These are phyloP conservation scores for Lactifluus pinguis DNA, from an alignment of 768 basidiomycete genomes.

Conservation along the genomic window DNA sequence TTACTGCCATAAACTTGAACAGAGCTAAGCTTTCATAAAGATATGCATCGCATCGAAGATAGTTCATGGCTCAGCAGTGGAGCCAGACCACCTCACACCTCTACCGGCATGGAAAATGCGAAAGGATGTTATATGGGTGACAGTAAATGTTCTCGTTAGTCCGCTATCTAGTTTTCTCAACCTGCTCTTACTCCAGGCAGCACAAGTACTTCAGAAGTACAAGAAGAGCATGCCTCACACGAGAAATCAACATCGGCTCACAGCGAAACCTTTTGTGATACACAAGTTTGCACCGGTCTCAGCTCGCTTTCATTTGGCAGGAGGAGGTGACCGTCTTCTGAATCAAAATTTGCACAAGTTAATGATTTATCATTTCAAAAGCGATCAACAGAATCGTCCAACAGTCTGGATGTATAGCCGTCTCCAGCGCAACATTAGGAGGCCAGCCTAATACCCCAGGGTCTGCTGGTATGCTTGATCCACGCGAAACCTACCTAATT, in stretches of 20 bases:
- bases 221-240: background rate
- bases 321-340: background rate
- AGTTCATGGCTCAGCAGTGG: conserved; percentile 2
- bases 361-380: background rate
- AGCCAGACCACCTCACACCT: background rate
- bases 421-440: conserved; percentile 14
- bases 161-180: background rate
- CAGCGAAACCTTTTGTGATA: background rate
- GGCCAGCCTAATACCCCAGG: conserved; percentile 2
- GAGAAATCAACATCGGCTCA: background rate
- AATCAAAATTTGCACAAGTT: background rate
- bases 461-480: background rate
- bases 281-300: background rate
- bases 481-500: background rate
- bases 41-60: background rate
- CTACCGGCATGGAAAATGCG: background rate
- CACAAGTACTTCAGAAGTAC: background rate
- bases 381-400: conserved; percentile 12
- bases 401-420: conserved; percentile 3
- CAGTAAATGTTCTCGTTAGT: background rate
- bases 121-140: conserved; percentile 8
- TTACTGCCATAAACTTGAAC: background rate
- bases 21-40: background rate
- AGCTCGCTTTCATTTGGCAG: conserved; percentile 1
- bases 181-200: background rate